Percentiles rank a stretch among this genome's conserved stretches.
phyloP scores from a whole-genome alignment of 2,329 filamentous ascomycete genomes.

The Aspergillus hortae region DNA sequence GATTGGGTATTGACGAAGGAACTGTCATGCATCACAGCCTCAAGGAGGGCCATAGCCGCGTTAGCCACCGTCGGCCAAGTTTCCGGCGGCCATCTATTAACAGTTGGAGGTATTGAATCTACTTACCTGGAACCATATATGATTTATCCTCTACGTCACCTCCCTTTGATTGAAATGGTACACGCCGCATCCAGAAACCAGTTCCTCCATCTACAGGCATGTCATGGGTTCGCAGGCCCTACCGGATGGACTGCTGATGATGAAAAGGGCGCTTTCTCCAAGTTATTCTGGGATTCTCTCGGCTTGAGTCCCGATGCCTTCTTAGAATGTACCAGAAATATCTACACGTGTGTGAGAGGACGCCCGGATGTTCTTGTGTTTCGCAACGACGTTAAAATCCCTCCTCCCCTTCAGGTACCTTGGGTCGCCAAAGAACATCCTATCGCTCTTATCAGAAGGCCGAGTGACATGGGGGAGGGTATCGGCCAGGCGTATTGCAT shows the following conservation, averaged over 20 bases:
- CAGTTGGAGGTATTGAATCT: background rate
- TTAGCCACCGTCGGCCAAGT: background rate
- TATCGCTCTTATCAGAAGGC: conserved; percentile 1
- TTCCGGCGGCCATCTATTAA: background rate
- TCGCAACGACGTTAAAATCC: background rate
- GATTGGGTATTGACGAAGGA: conserved; percentile 1
- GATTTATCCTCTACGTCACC: conserved; percentile 1
- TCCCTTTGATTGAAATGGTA: conserved; percentile 1
- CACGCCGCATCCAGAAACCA: conserved; percentile 3
- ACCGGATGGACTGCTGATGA: background rate
- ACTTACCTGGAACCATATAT: background rate
- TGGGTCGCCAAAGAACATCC: background rate
- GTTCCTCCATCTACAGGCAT: background rate
- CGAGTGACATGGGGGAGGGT: background rate
- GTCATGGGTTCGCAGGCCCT: background rate
- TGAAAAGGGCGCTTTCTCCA: background rate
- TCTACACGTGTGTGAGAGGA: background rate
- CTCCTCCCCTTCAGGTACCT: background rate
- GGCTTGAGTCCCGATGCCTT: background rate
- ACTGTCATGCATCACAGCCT: conserved; percentile 7
- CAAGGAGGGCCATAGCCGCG: conserved; percentile 1
- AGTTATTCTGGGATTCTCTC: conserved; percentile 1
- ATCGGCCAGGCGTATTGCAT: background rate
- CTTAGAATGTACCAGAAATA: background rate
- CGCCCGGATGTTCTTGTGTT: background rate